Base-by-base conservation (phyloP, 495 filamentous ascomycete genomes). In the Annulohypoxylon bovei region DNA sequence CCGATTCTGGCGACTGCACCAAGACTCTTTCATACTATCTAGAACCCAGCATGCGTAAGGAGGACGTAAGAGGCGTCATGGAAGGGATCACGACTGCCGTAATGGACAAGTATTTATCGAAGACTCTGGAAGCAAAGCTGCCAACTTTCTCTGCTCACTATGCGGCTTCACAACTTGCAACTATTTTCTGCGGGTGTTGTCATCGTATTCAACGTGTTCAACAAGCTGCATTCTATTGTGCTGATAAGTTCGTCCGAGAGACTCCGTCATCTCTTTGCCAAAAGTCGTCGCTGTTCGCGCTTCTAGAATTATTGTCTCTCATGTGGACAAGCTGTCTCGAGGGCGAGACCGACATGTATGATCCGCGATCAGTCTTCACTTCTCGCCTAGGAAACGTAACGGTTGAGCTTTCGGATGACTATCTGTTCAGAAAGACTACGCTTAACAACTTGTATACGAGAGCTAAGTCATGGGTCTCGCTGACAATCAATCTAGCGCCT, bases 261-360 rank as follows among this genome's bases (percentile, higher is more conserved):
- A 91, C 95, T 39, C 95, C 95, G 2, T 97, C 95, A 4, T 90
- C 93, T 18, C 85, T 99, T 0, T 98, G 96, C 72, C 92, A 97
- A 71, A 91, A 91, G 71, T 86, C 89, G 11, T 97, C 95, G 6
- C 82, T 99, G 0, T 98, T 98, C 81, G 92, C 94, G 5, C 84
- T 99, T 32, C 83, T 98, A 6, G 95, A 98, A 75, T 87, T 99
- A 3, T 80, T 99, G 39, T 92, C 92, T 1, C 86, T 98, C 35
- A 92, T 99, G 90, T 99, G 94, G 95, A 86, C 85, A 23, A 95
- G 94, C 74, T 98, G 96, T 74, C 84, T 98, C 6, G 94, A 98
- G 75, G 90, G 90, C 9, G 96, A 99, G 75, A 92, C 93, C 12
- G 95, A 99, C 65, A 90, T 97, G 71, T 99, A 97, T 74, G 90